Evolutionary conservation across 345 rosid species (phyloP), one percentile per base, ranked within the genome.

Genomic region (Turritis glabra): DNA sequence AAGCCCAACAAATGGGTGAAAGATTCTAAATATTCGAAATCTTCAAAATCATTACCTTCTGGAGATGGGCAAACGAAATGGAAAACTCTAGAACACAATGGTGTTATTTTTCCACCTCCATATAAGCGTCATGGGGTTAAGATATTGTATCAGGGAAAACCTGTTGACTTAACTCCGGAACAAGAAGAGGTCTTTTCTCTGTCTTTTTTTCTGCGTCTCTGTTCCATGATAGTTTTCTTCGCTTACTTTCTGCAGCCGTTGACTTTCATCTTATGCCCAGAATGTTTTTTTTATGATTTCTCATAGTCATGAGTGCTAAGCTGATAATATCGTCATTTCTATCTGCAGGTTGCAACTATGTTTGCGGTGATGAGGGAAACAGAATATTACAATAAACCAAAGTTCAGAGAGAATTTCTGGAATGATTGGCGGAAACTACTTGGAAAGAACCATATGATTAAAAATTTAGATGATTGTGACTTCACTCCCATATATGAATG

Each of bases 41-140:
- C 98, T 19, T 86, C 91, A 2, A 92, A 80, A 80, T 65, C 85
- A 58, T 78, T 78, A 15, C 97, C 97, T 27, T 86, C 99, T 44
- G 87, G 93, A 57, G 99, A 95, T 84, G 99, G 99, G 35, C 99
- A 96, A 80, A 89, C 82, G 78, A 96, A 96, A 80, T 96, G 98
- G 99, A 92, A 85, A 73, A 96, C 95, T 51, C 83, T 96, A 88
- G 95, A 74, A 78, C 99, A 96, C 80, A 92, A 67, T 73, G 99
- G 99, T 75, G 98, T 96, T 67, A 96, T 96, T 75, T 96, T 96
- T 54, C 97, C 98, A 12, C 95, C 98, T 82, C 85, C 96, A 25
- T 96, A 96, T 83, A 79, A 63, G 50, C 84, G 93, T 76, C 97
- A 96, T 74, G 95, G 98, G 43, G 54, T 96, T 70, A 96, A 88